Conservation (phyloP, 1,139 yeast species). For the Hansenula sp. region DNA sequence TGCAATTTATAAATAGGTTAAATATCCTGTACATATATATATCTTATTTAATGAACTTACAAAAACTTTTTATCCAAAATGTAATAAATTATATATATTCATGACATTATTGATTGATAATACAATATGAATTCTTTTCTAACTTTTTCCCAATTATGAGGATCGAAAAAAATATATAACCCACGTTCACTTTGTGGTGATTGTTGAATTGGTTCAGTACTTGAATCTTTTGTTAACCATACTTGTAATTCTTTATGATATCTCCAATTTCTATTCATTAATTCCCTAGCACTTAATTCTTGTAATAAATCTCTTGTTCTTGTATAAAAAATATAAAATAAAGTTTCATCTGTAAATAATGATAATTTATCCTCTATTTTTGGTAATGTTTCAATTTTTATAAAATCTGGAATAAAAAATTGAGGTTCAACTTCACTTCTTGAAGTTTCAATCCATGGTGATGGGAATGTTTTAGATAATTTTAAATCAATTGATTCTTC, state of each 20-base stretch:
- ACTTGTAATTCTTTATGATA: slow-evolving; percentile 93
- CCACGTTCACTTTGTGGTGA: slow-evolving; percentile 89
- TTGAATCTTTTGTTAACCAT: slow-evolving; percentile 94
- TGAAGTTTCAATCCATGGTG: slow-evolving; percentile 94
- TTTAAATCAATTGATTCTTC: slow-evolving; percentile 30
- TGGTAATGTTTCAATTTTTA: slow-evolving; percentile 8
- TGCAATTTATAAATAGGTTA: slow-evolving; percentile 43
- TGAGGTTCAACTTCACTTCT: slow-evolving; percentile 89
- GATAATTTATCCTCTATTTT: slow-evolving; percentile 50
- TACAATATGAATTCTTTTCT: slow-evolving; percentile 75
- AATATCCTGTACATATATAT: slow-evolving; percentile 7
- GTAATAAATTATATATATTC: too few relatives aligned
- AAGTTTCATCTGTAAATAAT: slow-evolving; percentile 83
- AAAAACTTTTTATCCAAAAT: too few relatives aligned
- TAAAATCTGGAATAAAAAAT: slow-evolving; percentile 47
- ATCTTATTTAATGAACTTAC: too few relatives aligned
- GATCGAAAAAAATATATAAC: slow-evolving; percentile 94
- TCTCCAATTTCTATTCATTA: slow-evolving; percentile 91
- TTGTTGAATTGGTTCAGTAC: slow-evolving; percentile 82
- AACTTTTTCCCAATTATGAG: slow-evolving; percentile 93
- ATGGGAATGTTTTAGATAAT: slow-evolving; percentile 69
- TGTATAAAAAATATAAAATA: slow-evolving; percentile 90
- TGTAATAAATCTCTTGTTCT: slow-evolving; percentile 92
- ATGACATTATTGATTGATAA: slow-evolving; percentile 46
- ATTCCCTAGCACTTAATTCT: slow-evolving; percentile 89